Base-by-base conservation (phyloP, 768 basidiomycete genomes). In the Hygrocybe coccinea region DNA sequence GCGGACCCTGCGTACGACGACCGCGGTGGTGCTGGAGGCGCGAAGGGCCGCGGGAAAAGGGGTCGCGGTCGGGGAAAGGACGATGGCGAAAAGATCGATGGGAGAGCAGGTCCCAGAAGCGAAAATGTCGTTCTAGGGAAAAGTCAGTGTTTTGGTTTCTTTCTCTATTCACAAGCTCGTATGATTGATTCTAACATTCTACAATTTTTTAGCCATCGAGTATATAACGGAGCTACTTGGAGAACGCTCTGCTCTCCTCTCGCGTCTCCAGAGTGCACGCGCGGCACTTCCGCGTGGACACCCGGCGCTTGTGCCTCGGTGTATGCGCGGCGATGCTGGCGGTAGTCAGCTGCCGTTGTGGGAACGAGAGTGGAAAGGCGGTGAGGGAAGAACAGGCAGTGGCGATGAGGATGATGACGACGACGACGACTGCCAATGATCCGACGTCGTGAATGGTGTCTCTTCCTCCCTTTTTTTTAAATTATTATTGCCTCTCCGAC, bases 91-190 rank as follows among this genome's bases (percentile, higher is more conserved):
- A 84, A 82, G 70, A 61, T 81, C 4, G 93, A 95, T 62, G 92
- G 93, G 10, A 75, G 94, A 24, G 89, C 90, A 0, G 94, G 93
- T 1, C 91, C 94, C 6, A 78, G 88, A 63, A 95, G 92, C 67
- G 93, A 95, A 73, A 91, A 91, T 56, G 82, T 95, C 44, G 92
- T 95, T 3, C 70, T 95, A 37, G 81, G 82, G 37, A 93, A 95
- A 71, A 91, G 93, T 95, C 65, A 63, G 90, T 78, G 3, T 34
- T 36, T 36, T 44, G 7, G 43, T 15, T 54, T 1, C 25, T 19
- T 35, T 38, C 21, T 19, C 36, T 29, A 43, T 48, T 54, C 38
- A 55, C 58, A 41, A 37, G 15, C 48, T 58, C 24, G 60, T 29
- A 35, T 19, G 35, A 21, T 56, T 15, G 35, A 43, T 50, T 36